Evolutionary conservation across 2,329 filamentous ascomycete genomes (phyloP).

Genomic region (Paraphaeosphaeria minitans): DNA sequence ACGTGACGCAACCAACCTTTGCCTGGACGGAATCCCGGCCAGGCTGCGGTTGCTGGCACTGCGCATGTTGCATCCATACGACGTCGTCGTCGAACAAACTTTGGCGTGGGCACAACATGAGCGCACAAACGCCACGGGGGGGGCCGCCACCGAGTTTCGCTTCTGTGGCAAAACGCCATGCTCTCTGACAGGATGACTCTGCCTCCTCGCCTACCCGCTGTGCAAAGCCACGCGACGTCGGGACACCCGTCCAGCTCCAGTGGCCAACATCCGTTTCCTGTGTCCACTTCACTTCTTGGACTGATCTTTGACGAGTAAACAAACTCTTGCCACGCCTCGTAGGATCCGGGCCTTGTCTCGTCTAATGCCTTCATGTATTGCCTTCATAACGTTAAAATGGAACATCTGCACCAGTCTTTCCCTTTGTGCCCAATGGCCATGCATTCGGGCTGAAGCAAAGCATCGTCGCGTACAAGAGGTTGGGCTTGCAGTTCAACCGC

Average conservation of each 20-base stretch:
- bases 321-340: too few species aligned
- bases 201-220: slow-evolving; percentile 1
- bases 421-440: slow-evolving; percentile 24
- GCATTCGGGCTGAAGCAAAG: slow-evolving; percentile 16
- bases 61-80: neutral
- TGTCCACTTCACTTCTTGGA: neutral
- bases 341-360: neutral
- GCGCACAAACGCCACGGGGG: slow-evolving; percentile 8
- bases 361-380: neutral
- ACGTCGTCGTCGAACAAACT: neutral
- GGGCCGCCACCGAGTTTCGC: slow-evolving; percentile 5
- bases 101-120: slow-evolving; percentile 1
- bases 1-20: neutral
- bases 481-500: slow-evolving; percentile 10
- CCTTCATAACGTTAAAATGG: neutral
- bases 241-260: neutral
- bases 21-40: neutral
- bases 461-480: slow-evolving; percentile 1
- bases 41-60: neutral
- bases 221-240: slow-evolving; percentile 9
- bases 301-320: neutral
- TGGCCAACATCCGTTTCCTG: neutral
- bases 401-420: slow-evolving; percentile 5
- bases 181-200: slow-evolving; percentile 1
- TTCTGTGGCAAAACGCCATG: slow-evolving; percentile 7